Percentiles rank a stretch among this genome's conserved stretches.
Evolutionary conservation across 2,329 filamentous ascomycete genomes (phyloP).

Genomic region (Nemania sp.): DNA sequence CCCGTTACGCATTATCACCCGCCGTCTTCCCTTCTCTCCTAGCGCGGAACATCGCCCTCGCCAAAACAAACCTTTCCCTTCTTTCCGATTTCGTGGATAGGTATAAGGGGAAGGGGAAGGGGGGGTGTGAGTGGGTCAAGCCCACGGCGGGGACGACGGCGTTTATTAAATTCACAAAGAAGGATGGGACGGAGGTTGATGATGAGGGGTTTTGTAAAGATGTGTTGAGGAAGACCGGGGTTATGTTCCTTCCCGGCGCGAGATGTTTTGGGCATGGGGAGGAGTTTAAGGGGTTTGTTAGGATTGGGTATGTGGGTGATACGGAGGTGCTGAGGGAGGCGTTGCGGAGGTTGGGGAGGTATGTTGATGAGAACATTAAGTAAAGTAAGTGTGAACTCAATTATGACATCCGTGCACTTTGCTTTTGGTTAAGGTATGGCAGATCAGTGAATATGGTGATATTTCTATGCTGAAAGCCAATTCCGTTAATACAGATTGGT

Average conservation of each 20-base stretch:
- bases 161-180: slow-evolving; percentile 69
- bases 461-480: too few relatives aligned
- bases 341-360: slow-evolving; percentile 53
- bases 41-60: slow-evolving; percentile 63
- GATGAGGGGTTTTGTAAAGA: slow-evolving; percentile 72
- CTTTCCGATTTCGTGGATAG: slow-evolving; percentile 65
- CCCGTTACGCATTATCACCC: slow-evolving; percentile 69
- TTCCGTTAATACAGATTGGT: too few relatives aligned
- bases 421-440: too few relatives aligned
- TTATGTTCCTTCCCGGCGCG: slow-evolving; percentile 74
- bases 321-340: slow-evolving; percentile 70
- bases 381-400: too few relatives aligned
- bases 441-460: too few relatives aligned
- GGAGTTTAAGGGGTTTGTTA: slow-evolving; percentile 70
- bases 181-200: slow-evolving; percentile 64
- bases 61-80: slow-evolving; percentile 62
- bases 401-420: too few relatives aligned
- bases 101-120: slow-evolving; percentile 61
- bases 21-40: slow-evolving; percentile 47
- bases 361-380: slow-evolving; percentile 43
- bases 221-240: slow-evolving; percentile 68
- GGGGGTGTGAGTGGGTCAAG: slow-evolving; percentile 66
- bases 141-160: slow-evolving; percentile 80
- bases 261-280: slow-evolving; percentile 66
- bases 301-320: slow-evolving; percentile 75